Evolutionary conservation across 164 flowering plant species (phyloP), one percentile per base, ranked within the genome.

Genomic region (Cinnamomum chago): DNA sequence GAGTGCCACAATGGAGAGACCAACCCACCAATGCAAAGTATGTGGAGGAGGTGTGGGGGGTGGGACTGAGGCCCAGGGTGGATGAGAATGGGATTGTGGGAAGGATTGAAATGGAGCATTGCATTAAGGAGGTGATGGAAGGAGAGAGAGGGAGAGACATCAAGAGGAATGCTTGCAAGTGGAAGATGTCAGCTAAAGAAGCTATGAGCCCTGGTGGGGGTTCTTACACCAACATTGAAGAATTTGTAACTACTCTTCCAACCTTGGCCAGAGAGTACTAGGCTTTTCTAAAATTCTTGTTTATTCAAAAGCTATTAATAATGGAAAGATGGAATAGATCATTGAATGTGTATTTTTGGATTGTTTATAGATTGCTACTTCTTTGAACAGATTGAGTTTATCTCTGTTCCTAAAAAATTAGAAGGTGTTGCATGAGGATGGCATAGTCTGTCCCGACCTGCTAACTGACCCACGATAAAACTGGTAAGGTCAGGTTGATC

Each of bases 21-120:
- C 86, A 84, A 72, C 70, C 79, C 2, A 76, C 78, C 15, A 76
- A 78, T 73, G 84, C 82, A 5, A 84, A 84, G 81, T 67, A 66
- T 23, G 67, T 82, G 1, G 50, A 66, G 50, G 83, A 80, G 40
- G 81, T 82, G 20, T 81, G 79, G 82, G 65, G 50, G 33, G 71
- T 72, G 13, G 86, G 82, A 2, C 65, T 82, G 50, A 73, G 82
- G 47, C 78, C 75, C 28, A 66, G 22, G 65, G 62, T 28, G 15
- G 40, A 35, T 68, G 82, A 73, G 65, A 33, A 77, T 11, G 83
- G 80, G 40, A 35, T 77, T 60, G 82, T 81, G 18, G 50, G 27
- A 66, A 79, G 81, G 67, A 76, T 75, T 27, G 84, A 74, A 40
- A 24, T 81, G 20, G 80, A 27, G 68, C 28, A 4, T 7, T 70